Percentiles rank a stretch among this genome's conserved stretches.
Conservation (phyloP, 1,284 basidiomycete genomes). For the Ceratobasidium sp. region DNA sequence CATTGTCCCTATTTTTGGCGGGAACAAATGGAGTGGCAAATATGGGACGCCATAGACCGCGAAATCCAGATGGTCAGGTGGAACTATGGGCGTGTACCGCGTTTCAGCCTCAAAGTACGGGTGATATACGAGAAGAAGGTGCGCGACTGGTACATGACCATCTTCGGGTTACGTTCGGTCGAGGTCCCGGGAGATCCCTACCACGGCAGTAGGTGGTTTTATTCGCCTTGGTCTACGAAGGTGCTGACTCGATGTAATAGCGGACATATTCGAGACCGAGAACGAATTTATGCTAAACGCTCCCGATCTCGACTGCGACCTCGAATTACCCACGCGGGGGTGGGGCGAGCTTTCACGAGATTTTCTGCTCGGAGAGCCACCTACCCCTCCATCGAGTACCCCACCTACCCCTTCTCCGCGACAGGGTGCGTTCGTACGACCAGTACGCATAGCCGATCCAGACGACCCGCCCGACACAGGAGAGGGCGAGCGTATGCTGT, state of each 20-base stretch:
- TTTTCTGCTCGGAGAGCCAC: background rate
- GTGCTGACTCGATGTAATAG: background rate
- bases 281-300: background rate
- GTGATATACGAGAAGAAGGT: no score
- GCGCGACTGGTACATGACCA: no score
- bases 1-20: no score
- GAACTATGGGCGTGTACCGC: no score
- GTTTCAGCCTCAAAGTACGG: no score
- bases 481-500: background rate
- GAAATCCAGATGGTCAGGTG: no score
- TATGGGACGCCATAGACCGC: no score
- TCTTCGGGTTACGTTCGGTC: background rate
- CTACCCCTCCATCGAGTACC: background rate
- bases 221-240: no score
- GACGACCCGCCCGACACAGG: background rate
- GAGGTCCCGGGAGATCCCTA: background rate
- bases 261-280: background rate
- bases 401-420: background rate
- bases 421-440: background rate
- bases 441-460: background rate
- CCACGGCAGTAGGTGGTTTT: background rate
- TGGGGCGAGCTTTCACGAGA: background rate
- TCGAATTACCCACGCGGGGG: background rate
- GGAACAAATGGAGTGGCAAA: no score
- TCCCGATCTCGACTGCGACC: background rate